Evolutionary conservation across 2,329 filamentous ascomycete species (phyloP), one percentile per base, ranked within the genome.

Genomic region (Leptographium flavum): DNA sequence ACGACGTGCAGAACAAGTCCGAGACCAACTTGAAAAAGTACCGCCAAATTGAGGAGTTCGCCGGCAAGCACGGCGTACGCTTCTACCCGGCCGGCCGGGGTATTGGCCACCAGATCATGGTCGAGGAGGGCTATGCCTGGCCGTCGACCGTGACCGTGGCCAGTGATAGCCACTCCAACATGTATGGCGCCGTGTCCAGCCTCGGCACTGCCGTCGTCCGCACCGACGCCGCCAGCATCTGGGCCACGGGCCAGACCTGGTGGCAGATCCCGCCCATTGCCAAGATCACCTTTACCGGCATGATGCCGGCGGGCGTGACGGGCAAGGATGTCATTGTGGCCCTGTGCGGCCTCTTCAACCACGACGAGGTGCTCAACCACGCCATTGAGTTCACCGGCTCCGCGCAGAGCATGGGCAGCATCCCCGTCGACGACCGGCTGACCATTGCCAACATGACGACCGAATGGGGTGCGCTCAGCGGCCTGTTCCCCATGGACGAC

Each of bases 251-350:
- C 4, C 68, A 72, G 52, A 94, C 83, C 0, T 95, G 87, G 87
- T 94, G 79, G 78, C 84, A 93, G 64, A 37, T 41, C 5, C 43
- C 38, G 1, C 86, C 87, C 0, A 75, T 94, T 25, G 85, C 83
- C 1, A 81, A 83, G 62, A 75, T 95, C 22, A 88, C 75, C 0
- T 70, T 96, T 11, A 84, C 73, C 0, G 88, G 87, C 7, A 62
- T 75, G 1, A 66, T 94, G 7, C 88, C 86, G 0, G 65, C 68
- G 1, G 88, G 88, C 11, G 87, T 94, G 1, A 87, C 83, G 0
- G 90, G 87, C 27, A 96, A 98, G 63, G 92, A 96, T 60, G 83
- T 94, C 13, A 96, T 96, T 52, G 75, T 95, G 23, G 85, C 87
- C 1, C 71, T 96, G 1, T 93, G 86, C 54, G 85, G 83, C 1